A percentile compares a stretch with the other conserved stretches of the same genome.
phyloP scores from a whole-genome alignment of 176 grass and related monocot species.

The Ampelocalamus luodianensis region DNA sequence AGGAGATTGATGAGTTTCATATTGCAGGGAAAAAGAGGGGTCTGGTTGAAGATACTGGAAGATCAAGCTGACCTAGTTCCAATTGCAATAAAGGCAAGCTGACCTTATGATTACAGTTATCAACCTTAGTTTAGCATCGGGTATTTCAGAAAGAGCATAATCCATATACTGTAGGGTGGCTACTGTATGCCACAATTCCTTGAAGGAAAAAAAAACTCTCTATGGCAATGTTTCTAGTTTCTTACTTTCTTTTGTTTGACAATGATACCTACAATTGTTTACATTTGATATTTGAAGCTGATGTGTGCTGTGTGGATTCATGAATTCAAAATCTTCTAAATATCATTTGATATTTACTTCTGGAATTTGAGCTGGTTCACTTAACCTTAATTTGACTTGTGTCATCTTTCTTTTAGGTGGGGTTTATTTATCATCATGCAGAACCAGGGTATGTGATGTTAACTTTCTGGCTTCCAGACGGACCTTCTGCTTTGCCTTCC shows the following conservation, averaged over 20 bases:
- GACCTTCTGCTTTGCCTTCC: constrained; percentile 65
- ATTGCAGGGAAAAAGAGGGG: constrained; percentile 61
- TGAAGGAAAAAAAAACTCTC: background rate
- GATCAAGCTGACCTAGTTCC: constrained; percentile 63
- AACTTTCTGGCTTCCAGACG: constrained; percentile 70
- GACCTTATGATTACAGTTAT: background rate
- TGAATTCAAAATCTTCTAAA: background rate
- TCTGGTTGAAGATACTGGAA: constrained; percentile 72
- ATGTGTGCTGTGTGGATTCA: background rate
- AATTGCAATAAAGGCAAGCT: constrained; percentile 64
- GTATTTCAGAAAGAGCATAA: background rate
- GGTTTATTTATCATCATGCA: constrained; percentile 74
- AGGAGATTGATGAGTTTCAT: constrained; percentile 35
- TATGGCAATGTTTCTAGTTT: background rate
- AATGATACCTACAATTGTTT: background rate
- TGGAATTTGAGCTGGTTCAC: background rate
- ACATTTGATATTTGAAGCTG: background rate
- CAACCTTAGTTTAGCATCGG: constrained; percentile 9
- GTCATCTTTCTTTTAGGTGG: constrained; percentile 42
- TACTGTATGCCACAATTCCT: background rate
- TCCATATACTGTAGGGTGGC: background rate
- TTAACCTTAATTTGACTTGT: background rate
- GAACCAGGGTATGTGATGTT: constrained; percentile 72
- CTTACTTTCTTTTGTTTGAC: background rate
- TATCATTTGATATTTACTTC: too few relatives aligned